A percentile compares a stretch with the other conserved stretches of the same genome.
These are phyloP conservation scores for Camellia oleifera DNA, from an alignment of 179 eudicot species.

Conservation along the genomic window DNA sequence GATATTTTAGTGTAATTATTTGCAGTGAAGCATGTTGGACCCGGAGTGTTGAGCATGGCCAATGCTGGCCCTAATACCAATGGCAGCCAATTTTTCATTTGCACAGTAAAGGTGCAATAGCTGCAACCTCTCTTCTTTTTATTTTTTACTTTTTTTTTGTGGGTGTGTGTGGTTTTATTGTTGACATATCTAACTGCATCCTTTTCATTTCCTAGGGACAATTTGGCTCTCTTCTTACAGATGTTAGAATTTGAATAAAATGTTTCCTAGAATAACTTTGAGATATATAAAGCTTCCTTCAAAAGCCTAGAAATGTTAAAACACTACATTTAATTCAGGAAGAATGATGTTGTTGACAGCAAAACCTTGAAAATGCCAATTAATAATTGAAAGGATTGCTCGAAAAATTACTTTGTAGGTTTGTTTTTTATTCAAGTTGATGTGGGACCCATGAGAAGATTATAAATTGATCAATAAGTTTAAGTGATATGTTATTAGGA, in stretches of 20 bases:
- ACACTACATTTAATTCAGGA: too few relatives aligned
- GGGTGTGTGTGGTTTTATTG: not conserved
- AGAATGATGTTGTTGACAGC: too few relatives aligned
- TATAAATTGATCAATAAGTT: too few relatives aligned
- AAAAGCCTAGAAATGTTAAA: too few relatives aligned
- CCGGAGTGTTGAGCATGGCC: slow-evolving; percentile 61
- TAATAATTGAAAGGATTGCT: too few relatives aligned
- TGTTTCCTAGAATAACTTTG: too few relatives aligned
- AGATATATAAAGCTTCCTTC: too few relatives aligned
- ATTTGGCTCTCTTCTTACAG: not conserved
- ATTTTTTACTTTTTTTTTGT: not conserved
- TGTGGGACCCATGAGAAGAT: too few relatives aligned
- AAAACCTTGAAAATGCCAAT: too few relatives aligned
- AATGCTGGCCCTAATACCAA: slow-evolving; percentile 57
- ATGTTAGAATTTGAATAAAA: not conserved
- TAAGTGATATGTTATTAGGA: too few relatives aligned
- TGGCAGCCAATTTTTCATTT: slow-evolving; percentile 57
- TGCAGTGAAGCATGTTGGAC: slow-evolving; percentile 51
- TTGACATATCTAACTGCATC: slow-evolving; percentile 3
- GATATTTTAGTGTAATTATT: slow-evolving; percentile 2
- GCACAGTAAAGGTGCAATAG: slow-evolving; percentile 40
- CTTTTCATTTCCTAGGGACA: not conserved
- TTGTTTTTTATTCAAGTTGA: too few relatives aligned
- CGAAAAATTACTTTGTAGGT: too few relatives aligned
- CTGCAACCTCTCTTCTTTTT: slow-evolving; percentile 5